These are phyloP conservation scores for Blastobotrys niveus DNA, from an alignment of 1,139 yeast genomes.

Conservation along the genomic window DNA sequence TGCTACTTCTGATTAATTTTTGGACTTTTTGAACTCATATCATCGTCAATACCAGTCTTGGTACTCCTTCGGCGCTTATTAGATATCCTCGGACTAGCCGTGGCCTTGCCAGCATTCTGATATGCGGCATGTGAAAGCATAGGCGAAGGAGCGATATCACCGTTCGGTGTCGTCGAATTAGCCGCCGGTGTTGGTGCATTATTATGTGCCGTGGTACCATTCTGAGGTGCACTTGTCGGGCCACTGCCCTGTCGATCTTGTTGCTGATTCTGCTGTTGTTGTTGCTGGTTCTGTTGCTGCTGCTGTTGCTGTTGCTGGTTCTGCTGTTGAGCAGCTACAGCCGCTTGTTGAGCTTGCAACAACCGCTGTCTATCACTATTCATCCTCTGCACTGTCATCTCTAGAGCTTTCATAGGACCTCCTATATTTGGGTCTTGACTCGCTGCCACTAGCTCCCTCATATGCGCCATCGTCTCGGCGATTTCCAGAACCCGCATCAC, in stretches of 20 bases:
- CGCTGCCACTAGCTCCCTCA: slow-evolving; percentile 59
- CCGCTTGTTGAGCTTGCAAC: slow-evolving; percentile 10
- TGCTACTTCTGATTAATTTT: slow-evolving; percentile 10
- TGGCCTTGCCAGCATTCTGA: slow-evolving; percentile 7
- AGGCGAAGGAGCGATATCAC: slow-evolving; percentile 13
- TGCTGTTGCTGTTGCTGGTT: slow-evolving; percentile 6
- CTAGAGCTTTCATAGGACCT: slow-evolving; percentile 59
- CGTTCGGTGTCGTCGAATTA: slow-evolving; percentile 13
- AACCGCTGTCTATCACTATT: slow-evolving; percentile 22
- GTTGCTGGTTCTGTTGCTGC: slow-evolving; percentile 10
- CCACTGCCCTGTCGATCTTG: slow-evolving; percentile 1
- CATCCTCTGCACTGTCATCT: slow-evolving; percentile 36
- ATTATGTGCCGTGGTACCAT: background rate
- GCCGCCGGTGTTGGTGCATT: slow-evolving; percentile 6
- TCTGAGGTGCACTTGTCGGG: background rate
- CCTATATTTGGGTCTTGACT: slow-evolving; percentile 39
- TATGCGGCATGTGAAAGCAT: slow-evolving; percentile 15
- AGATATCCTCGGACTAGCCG: slow-evolving; percentile 16
- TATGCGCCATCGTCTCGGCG: slow-evolving; percentile 68
- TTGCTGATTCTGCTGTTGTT: slow-evolving; percentile 4
- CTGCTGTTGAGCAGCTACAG: slow-evolving; percentile 9
- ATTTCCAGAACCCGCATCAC: slow-evolving; percentile 68
- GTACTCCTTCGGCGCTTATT: slow-evolving; percentile 18
- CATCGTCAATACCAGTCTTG: slow-evolving; percentile 16
- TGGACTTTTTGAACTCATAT: slow-evolving; percentile 8